Base-by-base conservation (phyloP, 352 stramenopile species). In the Phytopythium kandeliae region DNA sequence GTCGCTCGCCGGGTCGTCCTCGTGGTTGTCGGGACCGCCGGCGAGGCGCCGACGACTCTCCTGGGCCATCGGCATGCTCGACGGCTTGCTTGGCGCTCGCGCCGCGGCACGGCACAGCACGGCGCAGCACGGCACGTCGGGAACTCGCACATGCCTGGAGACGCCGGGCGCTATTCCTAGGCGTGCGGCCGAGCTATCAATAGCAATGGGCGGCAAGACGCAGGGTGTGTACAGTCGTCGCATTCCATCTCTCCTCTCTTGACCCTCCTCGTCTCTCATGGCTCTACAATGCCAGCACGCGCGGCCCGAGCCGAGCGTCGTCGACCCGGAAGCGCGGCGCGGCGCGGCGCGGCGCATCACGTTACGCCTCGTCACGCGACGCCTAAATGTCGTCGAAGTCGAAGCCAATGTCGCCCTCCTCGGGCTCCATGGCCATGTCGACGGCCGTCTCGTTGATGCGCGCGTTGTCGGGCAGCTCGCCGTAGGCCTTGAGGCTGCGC, bases 401-500 rank as follows among this genome's bases (percentile, higher is more conserved):
- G 59, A 96, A 94, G 58, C 81, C 85, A 68, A 87, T 90, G 67
- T 94, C 83, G 68, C 93, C 85, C 55, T 96, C 83, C 51, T 96
- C 85, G 57, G 62, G 67, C 26, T 87, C 80, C 67, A 92, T 89
- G 38, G 82, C 73, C 69, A 93, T 89, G 60, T 96, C 85, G 40
- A 92, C 81, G 15, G 77, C 77, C 33, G 79, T 96, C 59, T 96
- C 85, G 67, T 96, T 93, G 54, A 96, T 96, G 43, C 81, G 75
- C 48, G 83, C 87, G 58, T 96, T 96, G 66, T 99, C 96, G n/a
- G 97, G 97, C 42, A 99, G 81, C 72, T 99, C 97, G 65, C 96
- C 97, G 78, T 99, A 99, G 35, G 98, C 95, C 81, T 99, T 99
- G 45, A 99, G 82, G 61, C 97, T 98, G 54, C 97, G 88, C n/a